phyloP scores from a whole-genome alignment of 208 protist genomes.

The Balamuthia mandrillaris region DNA sequence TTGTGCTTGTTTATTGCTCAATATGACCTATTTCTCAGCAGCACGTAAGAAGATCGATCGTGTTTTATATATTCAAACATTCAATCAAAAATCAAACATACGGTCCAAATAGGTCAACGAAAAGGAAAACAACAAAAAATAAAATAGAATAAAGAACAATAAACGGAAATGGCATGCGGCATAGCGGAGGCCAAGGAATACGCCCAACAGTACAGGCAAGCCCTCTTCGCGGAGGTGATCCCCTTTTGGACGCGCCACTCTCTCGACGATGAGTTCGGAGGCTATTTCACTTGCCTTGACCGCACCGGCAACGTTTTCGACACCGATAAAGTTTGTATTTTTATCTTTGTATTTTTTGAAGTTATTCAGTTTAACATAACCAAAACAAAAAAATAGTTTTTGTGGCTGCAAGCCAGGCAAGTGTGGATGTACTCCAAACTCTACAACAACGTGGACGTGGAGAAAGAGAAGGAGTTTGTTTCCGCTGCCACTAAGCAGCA shows the following conservation, averaged over 20 bases:
- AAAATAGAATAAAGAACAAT: no score
- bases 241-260: slow-evolving; percentile 14
- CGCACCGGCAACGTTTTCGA: background rate
- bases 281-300: slow-evolving; percentile 34
- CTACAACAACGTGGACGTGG: background rate
- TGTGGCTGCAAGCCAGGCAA: background rate
- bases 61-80: no score
- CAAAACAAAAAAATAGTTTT: background rate
- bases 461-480: background rate
- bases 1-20: no score
- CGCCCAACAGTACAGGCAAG: background rate
- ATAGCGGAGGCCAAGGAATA: background rate
- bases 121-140: no score
- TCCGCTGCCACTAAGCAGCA: background rate
- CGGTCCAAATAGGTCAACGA: no score
- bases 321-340: background rate
- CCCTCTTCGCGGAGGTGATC: background rate
- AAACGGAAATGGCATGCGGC: no score
- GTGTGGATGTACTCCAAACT: slow-evolving; percentile 16
- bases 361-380: background rate
- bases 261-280: background rate
- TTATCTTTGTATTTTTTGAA: background rate
- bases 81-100: no score
- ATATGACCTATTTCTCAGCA: no score
- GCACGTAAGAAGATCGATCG: no score